These are phyloP conservation scores for Vitis labrusca DNA, from an alignment of 164 flowering plant species.

Conservation along the genomic window DNA sequence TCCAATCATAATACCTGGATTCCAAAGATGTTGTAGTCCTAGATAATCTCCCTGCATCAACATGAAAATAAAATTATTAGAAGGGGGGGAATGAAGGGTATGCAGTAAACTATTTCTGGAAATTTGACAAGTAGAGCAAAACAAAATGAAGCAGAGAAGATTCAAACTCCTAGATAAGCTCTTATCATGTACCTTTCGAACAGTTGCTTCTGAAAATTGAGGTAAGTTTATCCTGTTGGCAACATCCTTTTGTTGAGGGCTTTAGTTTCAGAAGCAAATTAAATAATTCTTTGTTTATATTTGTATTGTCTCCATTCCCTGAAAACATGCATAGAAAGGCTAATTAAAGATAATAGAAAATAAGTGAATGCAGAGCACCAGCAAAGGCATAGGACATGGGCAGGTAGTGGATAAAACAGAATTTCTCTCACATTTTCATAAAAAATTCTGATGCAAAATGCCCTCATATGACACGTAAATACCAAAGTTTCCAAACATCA, in stretches of 20 bases:
- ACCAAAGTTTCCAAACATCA: no score
- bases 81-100: not conserved
- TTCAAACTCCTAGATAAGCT: not conserved
- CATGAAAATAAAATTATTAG: conserved; percentile 7
- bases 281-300: conserved; percentile 51
- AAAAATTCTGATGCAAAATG: no score
- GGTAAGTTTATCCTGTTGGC: conserved; percentile 41
- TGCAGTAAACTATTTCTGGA: no score
- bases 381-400: not conserved
- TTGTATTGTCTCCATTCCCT: conserved; percentile 77
- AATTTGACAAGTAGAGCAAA: no score
- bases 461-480: no score
- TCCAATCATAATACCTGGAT: conserved; percentile 34
- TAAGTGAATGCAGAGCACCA: not conserved
- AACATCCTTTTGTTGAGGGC: conserved; percentile 28
- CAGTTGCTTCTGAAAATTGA: conserved; percentile 75
- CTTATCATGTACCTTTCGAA: conserved; percentile 56
- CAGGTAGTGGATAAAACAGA: no score
- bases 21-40: conserved; percentile 13
- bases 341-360: no score
- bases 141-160: not conserved
- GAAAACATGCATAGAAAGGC: not conserved
- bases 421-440: no score
- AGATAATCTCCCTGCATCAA: conserved; percentile 30
- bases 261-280: conserved; percentile 44